phyloP scores from a whole-genome alignment of 305 asterid species.

The Caryopteris hybrid region DNA sequence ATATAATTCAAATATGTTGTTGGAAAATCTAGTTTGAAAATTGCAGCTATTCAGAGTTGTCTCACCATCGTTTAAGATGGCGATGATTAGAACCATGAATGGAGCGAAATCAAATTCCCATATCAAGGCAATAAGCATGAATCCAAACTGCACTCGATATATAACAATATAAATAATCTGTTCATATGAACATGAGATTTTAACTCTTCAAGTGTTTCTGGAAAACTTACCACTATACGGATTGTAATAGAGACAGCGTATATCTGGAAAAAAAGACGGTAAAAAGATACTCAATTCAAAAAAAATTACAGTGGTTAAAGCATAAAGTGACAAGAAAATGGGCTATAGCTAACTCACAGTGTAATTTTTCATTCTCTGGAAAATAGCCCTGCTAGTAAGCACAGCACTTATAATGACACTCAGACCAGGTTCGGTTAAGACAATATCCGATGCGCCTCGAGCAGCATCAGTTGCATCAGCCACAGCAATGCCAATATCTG shows the following conservation, averaged over 20 bases:
- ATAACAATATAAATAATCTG: background rate
- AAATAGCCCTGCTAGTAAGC: slow-evolving; percentile 77
- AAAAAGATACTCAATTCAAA: background rate
- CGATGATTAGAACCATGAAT: slow-evolving; percentile 85
- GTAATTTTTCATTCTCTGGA: slow-evolving; percentile 82
- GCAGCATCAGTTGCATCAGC: slow-evolving; percentile 95
- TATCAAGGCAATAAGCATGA: slow-evolving; percentile 73
- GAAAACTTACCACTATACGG: slow-evolving; percentile 55
- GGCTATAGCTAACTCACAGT: slow-evolving; percentile 44
- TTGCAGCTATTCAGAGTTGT: background rate
- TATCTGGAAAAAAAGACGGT: slow-evolving; percentile 31
- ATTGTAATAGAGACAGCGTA: slow-evolving; percentile 64
- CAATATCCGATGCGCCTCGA: slow-evolving; percentile 75
- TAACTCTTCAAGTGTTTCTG: background rate
- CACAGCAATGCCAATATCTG: slow-evolving; percentile 84
- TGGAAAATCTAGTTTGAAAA: background rate
- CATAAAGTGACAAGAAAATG: background rate
- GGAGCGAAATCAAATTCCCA: slow-evolving; percentile 88
- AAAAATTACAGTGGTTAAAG: background rate
- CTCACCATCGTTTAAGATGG: slow-evolving; percentile 84
- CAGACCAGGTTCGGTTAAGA: slow-evolving; percentile 72
- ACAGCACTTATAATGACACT: slow-evolving; percentile 82
- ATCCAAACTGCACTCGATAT: slow-evolving; percentile 59
- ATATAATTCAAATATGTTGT: background rate
- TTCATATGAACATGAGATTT: background rate